phyloP scores from a whole-genome alignment of 805 yeast genomes.

The Kuraishia floccosa region DNA sequence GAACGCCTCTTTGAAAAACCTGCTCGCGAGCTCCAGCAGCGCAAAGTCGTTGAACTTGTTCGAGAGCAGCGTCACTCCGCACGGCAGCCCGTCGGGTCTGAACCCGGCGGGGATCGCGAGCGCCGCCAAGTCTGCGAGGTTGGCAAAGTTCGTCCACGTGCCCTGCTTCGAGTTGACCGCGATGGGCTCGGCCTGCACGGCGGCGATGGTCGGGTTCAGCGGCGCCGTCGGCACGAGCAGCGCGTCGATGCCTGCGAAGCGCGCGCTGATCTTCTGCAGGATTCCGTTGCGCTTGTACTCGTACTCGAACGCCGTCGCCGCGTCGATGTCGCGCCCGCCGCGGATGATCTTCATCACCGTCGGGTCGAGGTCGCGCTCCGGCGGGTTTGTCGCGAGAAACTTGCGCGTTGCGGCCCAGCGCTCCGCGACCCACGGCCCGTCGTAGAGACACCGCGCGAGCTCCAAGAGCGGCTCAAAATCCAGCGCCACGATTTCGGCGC shows the following conservation, averaged over 20 bases:
- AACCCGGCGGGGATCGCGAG: slow-evolving; percentile 88
- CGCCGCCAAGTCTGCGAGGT: slow-evolving; percentile 88
- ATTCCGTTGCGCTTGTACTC: slow-evolving; percentile 84
- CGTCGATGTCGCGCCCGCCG: slow-evolving; percentile 69
- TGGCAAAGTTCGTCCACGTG: slow-evolving; percentile 96
- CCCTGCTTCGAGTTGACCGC: slow-evolving; percentile 85
- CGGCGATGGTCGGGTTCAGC: slow-evolving; percentile 71
- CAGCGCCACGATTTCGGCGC: slow-evolving; percentile 46
- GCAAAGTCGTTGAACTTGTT: slow-evolving; percentile 83
- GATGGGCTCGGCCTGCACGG: slow-evolving; percentile 69
- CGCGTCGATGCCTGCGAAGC: slow-evolving; percentile 56
- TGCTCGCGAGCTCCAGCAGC: slow-evolving; percentile 68
- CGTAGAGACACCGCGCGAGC: slow-evolving; percentile 81
- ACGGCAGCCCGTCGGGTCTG: slow-evolving; percentile 79
- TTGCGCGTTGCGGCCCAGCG: slow-evolving; percentile 77
- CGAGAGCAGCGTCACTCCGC: slow-evolving; percentile 80
- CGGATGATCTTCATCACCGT: slow-evolving; percentile 67
- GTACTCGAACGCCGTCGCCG: slow-evolving; percentile 72
- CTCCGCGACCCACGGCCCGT: slow-evolving; percentile 99
- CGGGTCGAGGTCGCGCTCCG: slow-evolving; percentile 66
- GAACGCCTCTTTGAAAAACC: slow-evolving; percentile 42
- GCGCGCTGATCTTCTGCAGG: slow-evolving; percentile 46
- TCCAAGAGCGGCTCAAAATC: slow-evolving; percentile 72
- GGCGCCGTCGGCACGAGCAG: slow-evolving; percentile 92
- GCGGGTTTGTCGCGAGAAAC: slow-evolving; percentile 61